Evolutionary conservation across 2,329 filamentous ascomycete genomes (phyloP).

Genomic region (Talaromyces marneffei): DNA sequence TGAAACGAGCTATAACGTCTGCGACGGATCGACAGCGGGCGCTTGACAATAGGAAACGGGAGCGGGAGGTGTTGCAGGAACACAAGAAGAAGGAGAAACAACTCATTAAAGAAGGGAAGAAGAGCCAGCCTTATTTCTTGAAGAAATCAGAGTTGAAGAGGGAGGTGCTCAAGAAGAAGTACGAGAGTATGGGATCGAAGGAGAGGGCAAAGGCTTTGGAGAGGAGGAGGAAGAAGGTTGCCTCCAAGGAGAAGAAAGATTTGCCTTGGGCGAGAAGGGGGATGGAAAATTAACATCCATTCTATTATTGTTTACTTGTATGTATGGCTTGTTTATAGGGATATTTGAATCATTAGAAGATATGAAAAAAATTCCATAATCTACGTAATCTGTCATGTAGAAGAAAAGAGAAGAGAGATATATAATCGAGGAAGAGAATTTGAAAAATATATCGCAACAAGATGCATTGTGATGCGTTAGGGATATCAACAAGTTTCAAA

Average conservation of each 20-base stretch:
- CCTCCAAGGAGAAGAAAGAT: constrained; percentile 75
- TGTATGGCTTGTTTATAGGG: not conserved
- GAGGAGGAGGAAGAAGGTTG: constrained; percentile 81
- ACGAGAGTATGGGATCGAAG: constrained; percentile 74
- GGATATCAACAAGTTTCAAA: constrained; percentile 11
- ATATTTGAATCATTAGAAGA: not conserved
- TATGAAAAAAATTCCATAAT: constrained; percentile 7
- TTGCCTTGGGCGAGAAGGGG: constrained; percentile 54
- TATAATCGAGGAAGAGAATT: not conserved
- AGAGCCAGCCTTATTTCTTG: constrained; percentile 72
- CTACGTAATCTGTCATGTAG: constrained; percentile 13
- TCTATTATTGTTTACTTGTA: not conserved
- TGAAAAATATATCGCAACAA: constrained; percentile 15
- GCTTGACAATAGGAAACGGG: constrained; percentile 62
- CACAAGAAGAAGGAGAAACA: constrained; percentile 81
- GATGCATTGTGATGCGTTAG: constrained; percentile 10
- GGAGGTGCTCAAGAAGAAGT: constrained; percentile 70
- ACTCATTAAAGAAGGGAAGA: constrained; percentile 77
- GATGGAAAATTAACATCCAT: not conserved
- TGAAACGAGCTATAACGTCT: constrained; percentile 68
- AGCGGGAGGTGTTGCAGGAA: constrained; percentile 62
- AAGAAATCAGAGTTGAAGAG: constrained; percentile 93
- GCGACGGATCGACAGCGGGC: constrained; percentile 75
- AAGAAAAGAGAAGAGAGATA: not conserved
- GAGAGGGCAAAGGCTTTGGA: constrained; percentile 81